phyloP scores from a whole-genome alignment of 2,329 filamentous ascomycete genomes.

The Colletotrichum gloeosporioides region DNA sequence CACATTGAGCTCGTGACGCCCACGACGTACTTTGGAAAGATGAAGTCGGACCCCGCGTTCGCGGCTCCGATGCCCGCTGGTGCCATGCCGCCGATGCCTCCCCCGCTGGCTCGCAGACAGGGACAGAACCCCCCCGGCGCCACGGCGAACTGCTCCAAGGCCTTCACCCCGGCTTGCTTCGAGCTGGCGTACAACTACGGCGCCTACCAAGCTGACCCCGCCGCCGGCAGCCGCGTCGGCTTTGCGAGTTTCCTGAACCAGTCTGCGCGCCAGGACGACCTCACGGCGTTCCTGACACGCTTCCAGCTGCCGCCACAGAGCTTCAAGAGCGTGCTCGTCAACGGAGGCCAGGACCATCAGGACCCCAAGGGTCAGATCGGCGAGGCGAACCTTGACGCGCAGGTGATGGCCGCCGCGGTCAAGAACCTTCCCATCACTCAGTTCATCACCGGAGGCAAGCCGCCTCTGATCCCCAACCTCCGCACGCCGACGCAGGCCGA shows the following conservation, averaged over 20 bases:
- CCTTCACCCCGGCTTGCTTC: constrained; percentile 52
- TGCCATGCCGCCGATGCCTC: neutral
- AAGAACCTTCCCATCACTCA: constrained; percentile 28
- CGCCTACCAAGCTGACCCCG: constrained; percentile 47
- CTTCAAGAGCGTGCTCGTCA: constrained; percentile 45
- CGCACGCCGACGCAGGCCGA: constrained; percentile 27
- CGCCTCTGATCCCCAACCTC: constrained; percentile 35
- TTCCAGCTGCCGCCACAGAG: constrained; percentile 49
- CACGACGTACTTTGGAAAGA: constrained; percentile 50
- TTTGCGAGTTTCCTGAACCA: constrained; percentile 59
- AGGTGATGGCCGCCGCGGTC: constrained; percentile 65
- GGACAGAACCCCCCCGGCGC: constrained; percentile 19
- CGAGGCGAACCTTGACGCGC: constrained; percentile 69
- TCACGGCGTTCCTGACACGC: constrained; percentile 37
- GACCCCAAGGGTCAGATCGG: constrained; percentile 36
- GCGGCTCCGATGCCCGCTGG: neutral
- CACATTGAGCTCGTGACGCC: constrained; percentile 51
- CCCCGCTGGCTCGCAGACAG: neutral
- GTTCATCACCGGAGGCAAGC: constrained; percentile 28
- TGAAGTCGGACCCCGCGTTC: constrained; percentile 14
- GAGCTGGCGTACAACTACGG: constrained; percentile 54
- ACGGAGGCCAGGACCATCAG: constrained; percentile 45
- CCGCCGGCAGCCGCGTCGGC: constrained; percentile 51
- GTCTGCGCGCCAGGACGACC: constrained; percentile 51
- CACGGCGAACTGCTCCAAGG: constrained; percentile 29